These are phyloP conservation scores for Starmerella sp. DNA, from an alignment of 805 yeast genomes.

Conservation along the genomic window DNA sequence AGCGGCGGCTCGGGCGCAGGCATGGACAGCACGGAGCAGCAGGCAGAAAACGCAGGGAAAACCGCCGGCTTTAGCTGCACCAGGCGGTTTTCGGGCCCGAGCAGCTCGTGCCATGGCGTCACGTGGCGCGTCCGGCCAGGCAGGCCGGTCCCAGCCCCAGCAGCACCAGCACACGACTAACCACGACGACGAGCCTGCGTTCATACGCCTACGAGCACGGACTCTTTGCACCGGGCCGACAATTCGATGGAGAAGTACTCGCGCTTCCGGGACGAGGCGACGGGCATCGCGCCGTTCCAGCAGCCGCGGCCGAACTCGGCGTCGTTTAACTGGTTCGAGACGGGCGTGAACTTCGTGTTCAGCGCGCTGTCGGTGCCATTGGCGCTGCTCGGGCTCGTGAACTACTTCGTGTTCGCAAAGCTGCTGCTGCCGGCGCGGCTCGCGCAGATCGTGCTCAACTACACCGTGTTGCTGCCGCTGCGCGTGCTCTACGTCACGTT, in stretches of 20 bases:
- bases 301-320: slow-evolving; percentile 31
- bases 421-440: slow-evolving; percentile 10
- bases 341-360: slow-evolving; percentile 40
- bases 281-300: slow-evolving; percentile 82
- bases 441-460: slow-evolving; percentile 8
- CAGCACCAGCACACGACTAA: too few relatives aligned
- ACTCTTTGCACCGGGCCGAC: too few relatives aligned
- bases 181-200: too few relatives aligned
- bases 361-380: slow-evolving; percentile 76
- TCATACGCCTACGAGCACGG: too few relatives aligned
- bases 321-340: not conserved
- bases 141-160: too few relatives aligned
- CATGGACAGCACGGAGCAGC: not conserved
- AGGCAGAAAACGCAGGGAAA: not conserved
- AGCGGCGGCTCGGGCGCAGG: not conserved
- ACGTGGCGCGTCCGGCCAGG: too few relatives aligned
- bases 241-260: slow-evolving; percentile 69
- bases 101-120: too few relatives aligned
- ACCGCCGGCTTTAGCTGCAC: not conserved
- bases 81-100: too few relatives aligned
- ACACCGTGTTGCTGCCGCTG: slow-evolving; percentile 12
- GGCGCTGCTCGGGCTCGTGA: slow-evolving; percentile 54
- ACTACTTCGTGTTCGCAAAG: slow-evolving; percentile 8
- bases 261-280: slow-evolving; percentile 75
- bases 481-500: slow-evolving; percentile 22